Conservation (phyloP, 2,329 filamentous ascomycete species). For the Acrocalymma vagum region DNA sequence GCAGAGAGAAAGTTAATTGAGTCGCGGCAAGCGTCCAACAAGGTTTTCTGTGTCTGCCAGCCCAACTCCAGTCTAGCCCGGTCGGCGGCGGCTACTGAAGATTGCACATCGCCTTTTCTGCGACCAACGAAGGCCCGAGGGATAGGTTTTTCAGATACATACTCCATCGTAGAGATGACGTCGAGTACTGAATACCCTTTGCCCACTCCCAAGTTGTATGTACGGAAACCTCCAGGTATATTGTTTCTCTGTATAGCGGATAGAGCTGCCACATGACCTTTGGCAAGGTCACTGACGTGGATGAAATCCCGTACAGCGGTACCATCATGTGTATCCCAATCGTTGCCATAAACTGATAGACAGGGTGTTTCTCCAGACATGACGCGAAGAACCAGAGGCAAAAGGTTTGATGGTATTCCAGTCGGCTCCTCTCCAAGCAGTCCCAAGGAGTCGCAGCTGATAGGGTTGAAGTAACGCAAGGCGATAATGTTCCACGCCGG, state of each 20-base stretch:
- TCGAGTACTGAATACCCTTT: slow-evolving; percentile 41
- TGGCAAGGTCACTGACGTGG: slow-evolving; percentile 69
- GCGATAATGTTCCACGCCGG: slow-evolving; percentile 68
- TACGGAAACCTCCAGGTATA: slow-evolving; percentile 27
- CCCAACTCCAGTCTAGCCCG: slow-evolving; percentile 33
- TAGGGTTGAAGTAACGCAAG: slow-evolving; percentile 69
- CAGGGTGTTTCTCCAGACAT: slow-evolving; percentile 60
- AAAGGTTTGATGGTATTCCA: slow-evolving; percentile 66
- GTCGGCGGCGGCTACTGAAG: slow-evolving; percentile 35
- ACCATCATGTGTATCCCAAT: slow-evolving; percentile 70
- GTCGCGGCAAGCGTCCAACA: no score
- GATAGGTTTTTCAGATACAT: slow-evolving; percentile 30
- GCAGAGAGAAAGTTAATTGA: no score
- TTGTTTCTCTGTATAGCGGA: slow-evolving; percentile 19
- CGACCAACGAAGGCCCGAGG: slow-evolving; percentile 27
- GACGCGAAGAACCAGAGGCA: slow-evolving; percentile 67
- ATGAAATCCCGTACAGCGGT: slow-evolving; percentile 72
- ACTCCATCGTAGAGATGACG: slow-evolving; percentile 39
- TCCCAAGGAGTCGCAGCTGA: slow-evolving; percentile 68
- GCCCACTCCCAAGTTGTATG: slow-evolving; percentile 46
- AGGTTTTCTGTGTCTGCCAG: slow-evolving; percentile 30
- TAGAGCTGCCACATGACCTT: slow-evolving; percentile 67
- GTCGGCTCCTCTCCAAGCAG: slow-evolving; percentile 68
- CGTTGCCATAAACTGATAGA: slow-evolving; percentile 66
- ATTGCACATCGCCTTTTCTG: slow-evolving; percentile 41